These are phyloP conservation scores for Hortaea werneckii DNA, from an alignment of 2,329 filamentous ascomycete genomes.

Conservation along the genomic window DNA sequence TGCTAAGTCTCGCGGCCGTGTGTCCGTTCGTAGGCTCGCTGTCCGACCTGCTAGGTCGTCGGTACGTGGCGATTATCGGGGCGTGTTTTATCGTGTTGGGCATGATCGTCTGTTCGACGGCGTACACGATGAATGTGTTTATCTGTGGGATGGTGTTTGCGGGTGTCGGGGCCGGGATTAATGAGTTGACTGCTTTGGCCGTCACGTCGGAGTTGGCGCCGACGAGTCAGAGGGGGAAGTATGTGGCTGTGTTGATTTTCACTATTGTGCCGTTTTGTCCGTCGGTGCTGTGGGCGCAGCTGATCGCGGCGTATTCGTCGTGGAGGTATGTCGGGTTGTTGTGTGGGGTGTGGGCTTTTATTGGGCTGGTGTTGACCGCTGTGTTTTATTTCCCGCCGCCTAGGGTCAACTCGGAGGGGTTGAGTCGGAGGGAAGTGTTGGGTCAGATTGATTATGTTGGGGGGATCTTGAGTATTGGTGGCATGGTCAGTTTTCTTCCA, in stretches of 20 bases:
- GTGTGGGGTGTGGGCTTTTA: constrained; percentile 41
- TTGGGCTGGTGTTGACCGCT: constrained; percentile 41
- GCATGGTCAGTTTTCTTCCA: constrained; percentile 29
- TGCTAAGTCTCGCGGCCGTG: constrained; percentile 46
- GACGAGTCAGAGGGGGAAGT: constrained; percentile 52
- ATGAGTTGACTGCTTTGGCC: constrained; percentile 58
- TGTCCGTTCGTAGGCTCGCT: constrained; percentile 56
- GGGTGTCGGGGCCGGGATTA: constrained; percentile 56
- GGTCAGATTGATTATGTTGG: constrained; percentile 42
- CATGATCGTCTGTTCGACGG: constrained; percentile 49
- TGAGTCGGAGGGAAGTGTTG: constrained; percentile 33
- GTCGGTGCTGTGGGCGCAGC: constrained; percentile 51
- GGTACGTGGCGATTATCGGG: constrained; percentile 49
- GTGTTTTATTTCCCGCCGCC: constrained; percentile 47
- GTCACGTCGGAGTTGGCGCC: constrained; percentile 59
- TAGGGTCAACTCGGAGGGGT: constrained; percentile 33
- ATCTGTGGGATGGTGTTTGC: constrained; percentile 54
- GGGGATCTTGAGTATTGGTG: constrained; percentile 40
- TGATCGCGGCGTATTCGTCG: constrained; percentile 36
- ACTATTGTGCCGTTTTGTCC: constrained; percentile 54
- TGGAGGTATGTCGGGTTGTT: constrained; percentile 49
- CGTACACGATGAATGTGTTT: constrained; percentile 49
- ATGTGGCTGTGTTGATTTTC: constrained; percentile 50
- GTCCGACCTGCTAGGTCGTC: constrained; percentile 52
- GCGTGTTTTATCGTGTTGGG: constrained; percentile 45